These are phyloP conservation scores for Scutellaria barbata DNA, from an alignment of 257 asterid genomes.

Conservation along the genomic window DNA sequence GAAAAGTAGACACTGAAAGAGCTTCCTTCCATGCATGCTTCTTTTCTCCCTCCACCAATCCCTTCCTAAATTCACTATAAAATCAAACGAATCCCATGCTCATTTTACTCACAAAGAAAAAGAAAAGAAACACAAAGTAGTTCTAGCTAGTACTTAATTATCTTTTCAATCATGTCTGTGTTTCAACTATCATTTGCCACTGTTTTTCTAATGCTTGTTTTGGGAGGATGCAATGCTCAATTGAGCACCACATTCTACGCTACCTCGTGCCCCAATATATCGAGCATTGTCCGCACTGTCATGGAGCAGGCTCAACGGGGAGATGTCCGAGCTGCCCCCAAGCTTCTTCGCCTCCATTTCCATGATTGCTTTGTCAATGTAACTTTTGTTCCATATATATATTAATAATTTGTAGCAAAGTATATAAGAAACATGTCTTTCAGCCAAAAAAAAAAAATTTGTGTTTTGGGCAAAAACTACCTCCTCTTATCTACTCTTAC, in stretches of 20 bases:
- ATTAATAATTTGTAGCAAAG: too few species aligned
- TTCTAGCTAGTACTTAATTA: too few species aligned
- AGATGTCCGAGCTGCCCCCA: slow-evolving; percentile 44
- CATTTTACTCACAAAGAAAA: not conserved
- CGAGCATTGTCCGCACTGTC: slow-evolving; percentile 35
- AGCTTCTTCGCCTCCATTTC: slow-evolving; percentile 42
- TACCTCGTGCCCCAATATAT: slow-evolving; percentile 38
- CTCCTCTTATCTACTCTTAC: too few species aligned
- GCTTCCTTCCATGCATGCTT: slow-evolving; percentile 3
- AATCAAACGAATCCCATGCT: not conserved
- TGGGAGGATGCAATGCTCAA: slow-evolving; percentile 32
- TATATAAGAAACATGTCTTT: too few species aligned
- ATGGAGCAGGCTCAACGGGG: slow-evolving; percentile 29
- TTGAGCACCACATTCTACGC: slow-evolving; percentile 41
- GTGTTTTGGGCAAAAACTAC: too few species aligned
- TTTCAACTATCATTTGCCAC: not conserved
- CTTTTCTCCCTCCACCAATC: not conserved
- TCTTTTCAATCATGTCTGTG: slow-evolving; percentile 5
- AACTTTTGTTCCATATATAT: not conserved
- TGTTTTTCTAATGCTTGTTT: not conserved
- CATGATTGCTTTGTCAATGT: slow-evolving; percentile 45
- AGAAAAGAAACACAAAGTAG: not conserved
- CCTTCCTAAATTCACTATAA: not conserved
- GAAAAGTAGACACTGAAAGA: not conserved
- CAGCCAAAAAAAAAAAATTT: too few species aligned